Evolutionary conservation across 495 filamentous ascomycete species (phyloP).

Genomic region (Aspergillus bridgeri): DNA sequence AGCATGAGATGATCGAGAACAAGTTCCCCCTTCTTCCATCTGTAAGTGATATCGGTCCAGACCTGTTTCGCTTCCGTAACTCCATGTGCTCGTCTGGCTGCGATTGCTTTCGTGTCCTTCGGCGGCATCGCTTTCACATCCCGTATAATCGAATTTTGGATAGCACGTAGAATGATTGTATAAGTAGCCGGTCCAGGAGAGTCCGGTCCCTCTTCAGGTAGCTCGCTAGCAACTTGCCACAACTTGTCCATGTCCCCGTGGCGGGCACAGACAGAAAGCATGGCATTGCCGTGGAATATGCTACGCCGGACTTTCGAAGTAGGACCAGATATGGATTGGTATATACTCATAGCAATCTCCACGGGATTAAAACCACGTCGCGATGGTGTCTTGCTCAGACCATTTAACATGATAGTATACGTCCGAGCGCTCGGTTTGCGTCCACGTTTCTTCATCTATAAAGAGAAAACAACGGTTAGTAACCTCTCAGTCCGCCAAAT

Average conservation of each 20-base stretch:
- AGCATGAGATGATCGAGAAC: slow-evolving; percentile 70
- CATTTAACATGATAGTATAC: slow-evolving; percentile 78
- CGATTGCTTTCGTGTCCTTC: slow-evolving; percentile 34
- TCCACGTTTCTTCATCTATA: slow-evolving; percentile 89
- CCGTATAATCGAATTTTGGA: slow-evolving; percentile 40
- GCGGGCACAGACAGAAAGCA: slow-evolving; percentile 72
- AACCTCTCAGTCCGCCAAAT: slow-evolving; percentile 1
- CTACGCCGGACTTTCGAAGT: slow-evolving; percentile 59
- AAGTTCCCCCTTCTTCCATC: slow-evolving; percentile 68
- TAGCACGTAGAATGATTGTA: slow-evolving; percentile 73
- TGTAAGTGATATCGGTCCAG: slow-evolving; percentile 73
- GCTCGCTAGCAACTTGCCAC: slow-evolving; percentile 62
- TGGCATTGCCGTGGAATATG: slow-evolving; percentile 81
- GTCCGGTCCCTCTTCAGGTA: slow-evolving; percentile 57
- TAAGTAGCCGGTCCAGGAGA: slow-evolving; percentile 70
- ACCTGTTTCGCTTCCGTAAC: slow-evolving; percentile 60
- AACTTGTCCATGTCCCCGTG: slow-evolving; percentile 69
- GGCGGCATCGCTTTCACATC: slow-evolving; percentile 25
- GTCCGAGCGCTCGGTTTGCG: slow-evolving; percentile 71
- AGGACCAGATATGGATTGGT: slow-evolving; percentile 61
- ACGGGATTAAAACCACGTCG: slow-evolving; percentile 42
- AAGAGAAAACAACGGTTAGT: slow-evolving; percentile 7
- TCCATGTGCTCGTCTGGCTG: slow-evolving; percentile 29
- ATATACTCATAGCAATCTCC: slow-evolving; percentile 62
- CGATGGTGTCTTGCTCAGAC: slow-evolving; percentile 55